A percentile compares a stretch with the other conserved stretches of the same genome.
Evolutionary conservation across 2,329 filamentous ascomycete species (phyloP).

Genomic region (Fusarium sublunatum): DNA sequence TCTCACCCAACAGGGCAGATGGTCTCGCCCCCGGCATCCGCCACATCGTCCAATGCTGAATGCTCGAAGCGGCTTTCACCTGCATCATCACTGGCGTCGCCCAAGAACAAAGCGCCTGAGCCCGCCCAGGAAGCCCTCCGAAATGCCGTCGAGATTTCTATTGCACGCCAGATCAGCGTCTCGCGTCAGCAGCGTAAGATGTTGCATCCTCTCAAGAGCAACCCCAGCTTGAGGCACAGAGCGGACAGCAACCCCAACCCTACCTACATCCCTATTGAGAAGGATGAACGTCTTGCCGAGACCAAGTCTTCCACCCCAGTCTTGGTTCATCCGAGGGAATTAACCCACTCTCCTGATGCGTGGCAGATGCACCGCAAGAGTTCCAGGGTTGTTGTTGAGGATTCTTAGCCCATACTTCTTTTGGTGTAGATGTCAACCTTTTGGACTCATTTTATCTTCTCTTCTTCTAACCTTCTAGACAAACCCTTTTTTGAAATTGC

Average conservation of each 20-base stretch:
- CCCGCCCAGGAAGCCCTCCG: constrained; percentile 53
- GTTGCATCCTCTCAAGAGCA: constrained; percentile 64
- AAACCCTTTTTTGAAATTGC: constrained; percentile 25
- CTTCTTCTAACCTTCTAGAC: constrained; percentile 4
- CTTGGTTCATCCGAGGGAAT: constrained; percentile 54
- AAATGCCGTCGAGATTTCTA: constrained; percentile 72
- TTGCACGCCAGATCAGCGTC: constrained; percentile 75
- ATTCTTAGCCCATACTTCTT: no score
- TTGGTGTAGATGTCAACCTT: no score
- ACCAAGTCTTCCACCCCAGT: constrained; percentile 59
- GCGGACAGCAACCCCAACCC: constrained; percentile 33
- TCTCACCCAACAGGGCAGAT: constrained; percentile 62
- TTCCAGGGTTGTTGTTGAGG: constrained; percentile 61
- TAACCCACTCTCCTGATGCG: constrained; percentile 47
- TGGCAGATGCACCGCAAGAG: constrained; percentile 65
- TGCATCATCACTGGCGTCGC: constrained; percentile 31
- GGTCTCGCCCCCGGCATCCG: constrained; percentile 54
- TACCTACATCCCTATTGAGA: constrained; percentile 39
- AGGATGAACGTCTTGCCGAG: constrained; percentile 49
- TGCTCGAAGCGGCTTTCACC: constrained; percentile 26
- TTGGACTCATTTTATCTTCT: constrained; percentile 5
- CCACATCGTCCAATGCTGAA: constrained; percentile 40
- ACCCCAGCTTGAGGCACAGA: constrained; percentile 40
- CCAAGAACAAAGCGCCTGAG: constrained; percentile 42
- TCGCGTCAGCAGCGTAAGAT: constrained; percentile 71